Evolutionary conservation across 2,329 filamentous ascomycete genomes (phyloP).

Genomic region (Kalmusia sp.): DNA sequence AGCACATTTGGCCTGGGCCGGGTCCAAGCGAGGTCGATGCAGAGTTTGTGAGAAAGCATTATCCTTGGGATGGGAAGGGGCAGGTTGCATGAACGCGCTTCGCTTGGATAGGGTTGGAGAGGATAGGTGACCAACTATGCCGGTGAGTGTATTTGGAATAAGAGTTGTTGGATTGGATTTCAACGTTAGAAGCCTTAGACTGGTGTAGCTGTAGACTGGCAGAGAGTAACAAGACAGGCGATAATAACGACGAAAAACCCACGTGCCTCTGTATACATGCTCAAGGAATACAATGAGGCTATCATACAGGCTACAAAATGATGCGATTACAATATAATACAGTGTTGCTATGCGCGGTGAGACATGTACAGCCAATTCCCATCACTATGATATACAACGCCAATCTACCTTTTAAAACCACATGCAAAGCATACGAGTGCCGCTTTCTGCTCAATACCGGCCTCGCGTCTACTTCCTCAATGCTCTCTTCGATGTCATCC

Average conservation of each 20-base stretch:
- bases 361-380: neutral
- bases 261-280: too few species aligned
- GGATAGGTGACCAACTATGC: too few species aligned
- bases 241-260: too few species aligned
- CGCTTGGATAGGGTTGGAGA: too few species aligned
- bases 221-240: too few species aligned
- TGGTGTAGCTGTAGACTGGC: too few species aligned
- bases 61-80: neutral
- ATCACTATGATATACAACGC: constrained; percentile 1
- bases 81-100: too few species aligned
- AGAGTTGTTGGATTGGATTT: too few species aligned
- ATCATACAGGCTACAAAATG: neutral
- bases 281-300: too few species aligned
- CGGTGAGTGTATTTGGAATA: too few species aligned
- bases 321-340: constrained; percentile 3
- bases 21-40: neutral
- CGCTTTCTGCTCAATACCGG: too few species aligned
- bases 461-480: neutral
- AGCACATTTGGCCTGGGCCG: neutral
- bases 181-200: too few species aligned
- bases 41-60: constrained; percentile 1
- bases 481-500: neutral
- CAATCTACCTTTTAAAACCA: neutral
- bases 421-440: neutral
- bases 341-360: neutral